These are phyloP conservation scores for Paramecium caudatum DNA, from an alignment of 73 alveolate genomes.

Conservation along the genomic window DNA sequence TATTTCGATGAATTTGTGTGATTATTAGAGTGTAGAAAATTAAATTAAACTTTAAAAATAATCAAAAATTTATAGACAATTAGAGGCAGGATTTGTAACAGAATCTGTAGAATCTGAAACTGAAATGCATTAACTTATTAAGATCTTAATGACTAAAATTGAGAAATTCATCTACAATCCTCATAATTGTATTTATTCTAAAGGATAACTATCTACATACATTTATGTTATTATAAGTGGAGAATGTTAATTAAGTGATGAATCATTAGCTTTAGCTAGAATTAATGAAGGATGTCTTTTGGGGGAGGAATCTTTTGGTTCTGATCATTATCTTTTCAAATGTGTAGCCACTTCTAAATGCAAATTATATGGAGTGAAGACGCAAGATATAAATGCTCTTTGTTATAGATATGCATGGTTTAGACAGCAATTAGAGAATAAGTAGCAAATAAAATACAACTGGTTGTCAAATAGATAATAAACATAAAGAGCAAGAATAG, in stretches of 20 bases:
- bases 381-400: background rate
- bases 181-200: background rate
- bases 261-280: background rate
- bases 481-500: background rate
- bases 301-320: conserved; percentile 19
- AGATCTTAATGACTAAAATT: background rate
- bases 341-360: conserved; percentile 16
- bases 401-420: conserved; percentile 11
- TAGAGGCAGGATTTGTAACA: conserved; percentile 14
- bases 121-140: conserved; percentile 9
- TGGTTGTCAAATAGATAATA: conserved; percentile 6
- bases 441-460: background rate
- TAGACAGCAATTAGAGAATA: background rate
- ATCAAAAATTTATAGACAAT: conserved; percentile 30
- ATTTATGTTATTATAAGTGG: background rate
- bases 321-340: background rate
- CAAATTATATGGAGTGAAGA: conserved; percentile 30
- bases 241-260: conserved; percentile 21
- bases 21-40: conserved; percentile 26
- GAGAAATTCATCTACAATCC: conserved; percentile 21
- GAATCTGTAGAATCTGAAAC: conserved; percentile 22
- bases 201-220: background rate
- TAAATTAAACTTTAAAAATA: background rate
- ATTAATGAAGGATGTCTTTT: conserved; percentile 22
- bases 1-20: background rate